Conservation (phyloP, 768 basidiomycete genomes). For the Lanmaoa rubissima region DNA sequence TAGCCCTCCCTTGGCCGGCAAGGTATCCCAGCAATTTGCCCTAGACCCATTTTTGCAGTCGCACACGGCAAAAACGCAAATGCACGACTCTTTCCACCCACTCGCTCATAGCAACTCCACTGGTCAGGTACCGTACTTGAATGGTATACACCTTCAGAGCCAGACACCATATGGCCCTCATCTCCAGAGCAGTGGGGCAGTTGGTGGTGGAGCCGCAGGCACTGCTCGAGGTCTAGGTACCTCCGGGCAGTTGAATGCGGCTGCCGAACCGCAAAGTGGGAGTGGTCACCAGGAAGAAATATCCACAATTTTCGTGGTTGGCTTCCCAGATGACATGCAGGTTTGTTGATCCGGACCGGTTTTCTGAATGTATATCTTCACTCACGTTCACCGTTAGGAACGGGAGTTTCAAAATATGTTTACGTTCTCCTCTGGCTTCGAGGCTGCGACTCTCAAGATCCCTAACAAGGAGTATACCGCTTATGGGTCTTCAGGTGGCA, state of each 20-base stretch:
- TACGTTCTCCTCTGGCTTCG: conserved; percentile 92
- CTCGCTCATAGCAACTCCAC: conserved; percentile 32
- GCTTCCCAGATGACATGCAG: conserved; percentile 99
- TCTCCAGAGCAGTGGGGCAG: conserved; percentile 44
- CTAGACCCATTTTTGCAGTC: conserved; percentile 35
- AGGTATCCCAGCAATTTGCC: conserved; percentile 32
- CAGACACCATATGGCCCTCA: conserved; percentile 79
- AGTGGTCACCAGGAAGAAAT: conserved; percentile 72
- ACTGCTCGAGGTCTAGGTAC: conserved; percentile 28
- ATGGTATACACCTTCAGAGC: conserved; percentile 54
- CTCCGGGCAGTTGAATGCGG: conserved; percentile 29
- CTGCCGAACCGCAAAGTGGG: conserved; percentile 22
- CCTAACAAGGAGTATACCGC: conserved; percentile 89
- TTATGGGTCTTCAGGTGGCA: conserved; percentile 50
- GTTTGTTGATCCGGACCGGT: conserved; percentile 44
- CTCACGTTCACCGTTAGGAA: conserved; percentile 54
- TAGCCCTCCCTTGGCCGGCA: conserved; percentile 24
- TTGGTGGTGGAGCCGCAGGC: conserved; percentile 20
- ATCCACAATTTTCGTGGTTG: conserved; percentile 96
- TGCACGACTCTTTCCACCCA: conserved; percentile 35
- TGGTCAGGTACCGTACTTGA: conserved; percentile 37
- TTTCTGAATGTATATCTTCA: conserved; percentile 9
- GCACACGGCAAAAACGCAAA: conserved; percentile 28
- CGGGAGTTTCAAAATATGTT: conserved; percentile 99
- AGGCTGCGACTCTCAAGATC: conserved; percentile 96